Evolutionary conservation across 164 flowering plant species (phyloP).

Genomic region (Chloranthus sessilifolius): DNA sequence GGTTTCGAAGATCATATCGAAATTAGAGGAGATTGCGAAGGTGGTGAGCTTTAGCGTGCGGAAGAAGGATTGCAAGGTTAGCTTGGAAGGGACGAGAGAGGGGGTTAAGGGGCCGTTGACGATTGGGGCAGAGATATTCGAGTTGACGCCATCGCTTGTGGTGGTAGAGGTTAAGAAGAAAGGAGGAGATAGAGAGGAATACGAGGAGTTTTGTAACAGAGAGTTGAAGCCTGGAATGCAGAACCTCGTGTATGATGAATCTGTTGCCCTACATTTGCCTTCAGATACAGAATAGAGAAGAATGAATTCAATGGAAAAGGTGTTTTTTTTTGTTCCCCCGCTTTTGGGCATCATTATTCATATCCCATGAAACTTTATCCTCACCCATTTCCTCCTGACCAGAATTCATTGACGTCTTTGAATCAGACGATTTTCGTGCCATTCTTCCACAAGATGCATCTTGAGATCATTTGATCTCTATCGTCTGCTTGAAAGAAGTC

Average conservation of each 20-base stretch:
- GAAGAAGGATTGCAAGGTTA: constrained; percentile 75
- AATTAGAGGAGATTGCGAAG: constrained; percentile 82
- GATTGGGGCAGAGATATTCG: constrained; percentile 83
- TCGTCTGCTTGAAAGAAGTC: not conserved
- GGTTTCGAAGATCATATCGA: constrained; percentile 59
- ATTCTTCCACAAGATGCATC: too few relatives aligned
- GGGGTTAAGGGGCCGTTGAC: constrained; percentile 77
- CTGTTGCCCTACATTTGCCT: constrained; percentile 27
- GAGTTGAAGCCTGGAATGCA: constrained; percentile 69
- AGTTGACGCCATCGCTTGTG: constrained; percentile 68
- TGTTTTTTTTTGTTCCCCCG: constrained; percentile 7
- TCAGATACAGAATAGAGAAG: constrained; percentile 38
- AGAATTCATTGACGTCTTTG: too few relatives aligned
- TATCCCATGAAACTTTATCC: too few relatives aligned
- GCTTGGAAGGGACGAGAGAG: constrained; percentile 64
- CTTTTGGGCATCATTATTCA: not conserved
- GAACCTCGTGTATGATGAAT: constrained; percentile 26
- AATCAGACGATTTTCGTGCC: too few relatives aligned
- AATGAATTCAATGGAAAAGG: too few relatives aligned
- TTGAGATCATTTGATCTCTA: constrained; percentile 10
- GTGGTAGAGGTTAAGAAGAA: constrained; percentile 89
- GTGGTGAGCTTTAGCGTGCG: constrained; percentile 76
- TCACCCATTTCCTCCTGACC: too few relatives aligned
- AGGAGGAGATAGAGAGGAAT: constrained; percentile 72
- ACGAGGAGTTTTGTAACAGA: constrained; percentile 58